Evolutionary conservation across 768 basidiomycete species (phyloP), one percentile per base, ranked within the genome.

Genomic region (Leucosporidium yakuticum): DNA sequence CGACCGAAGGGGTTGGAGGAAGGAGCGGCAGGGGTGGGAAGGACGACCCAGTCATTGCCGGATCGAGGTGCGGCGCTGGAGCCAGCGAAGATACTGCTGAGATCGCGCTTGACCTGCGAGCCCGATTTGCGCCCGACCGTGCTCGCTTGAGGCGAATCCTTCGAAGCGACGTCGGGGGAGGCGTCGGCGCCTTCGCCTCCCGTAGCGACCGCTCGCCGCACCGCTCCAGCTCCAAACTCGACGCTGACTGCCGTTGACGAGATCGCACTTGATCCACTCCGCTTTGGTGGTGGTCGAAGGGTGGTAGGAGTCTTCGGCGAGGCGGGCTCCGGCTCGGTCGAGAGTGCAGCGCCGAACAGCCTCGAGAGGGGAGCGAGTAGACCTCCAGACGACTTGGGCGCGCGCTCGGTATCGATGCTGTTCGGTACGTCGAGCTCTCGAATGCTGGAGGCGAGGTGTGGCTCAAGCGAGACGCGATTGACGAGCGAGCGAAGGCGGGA

Each of bases 211-310:
- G 68, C 68, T 23, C 69, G 63, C 6, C 74, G 65, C 2, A 74
- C 68, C 2, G 63, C 65, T 0, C 68, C 80, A 5, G 89, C 88
- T 4, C 87, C 89, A 79, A 97, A 98, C 81, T 96, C 94, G 64
- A 99, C 95, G 67, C 93, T 96, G 74, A 98, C 94, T 2, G 91
- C 93, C 59, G 90, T 94, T 3, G 89, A 83, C 27, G 90, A 90
- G 15, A 96, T 91, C 17, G 88, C 87, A 36, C 92, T 84, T 17
- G 90, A 91, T 3, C 94, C 88, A 1, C 85, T 85, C 32, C 88
- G 83, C 77, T 98, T 98, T 3, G 88, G 29, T 11, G 36, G 14
- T 7, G 48, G 51, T 20, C 23, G 50, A 36, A 11, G 29, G 63
- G 14, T 36, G 21, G 39, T 25, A 31, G 67, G 44, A 3, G 34